Percentiles rank a stretch among this genome's conserved stretches.
phyloP scores from a whole-genome alignment of 352 stramenopile species.

The Saprolegnia diclina region DNA sequence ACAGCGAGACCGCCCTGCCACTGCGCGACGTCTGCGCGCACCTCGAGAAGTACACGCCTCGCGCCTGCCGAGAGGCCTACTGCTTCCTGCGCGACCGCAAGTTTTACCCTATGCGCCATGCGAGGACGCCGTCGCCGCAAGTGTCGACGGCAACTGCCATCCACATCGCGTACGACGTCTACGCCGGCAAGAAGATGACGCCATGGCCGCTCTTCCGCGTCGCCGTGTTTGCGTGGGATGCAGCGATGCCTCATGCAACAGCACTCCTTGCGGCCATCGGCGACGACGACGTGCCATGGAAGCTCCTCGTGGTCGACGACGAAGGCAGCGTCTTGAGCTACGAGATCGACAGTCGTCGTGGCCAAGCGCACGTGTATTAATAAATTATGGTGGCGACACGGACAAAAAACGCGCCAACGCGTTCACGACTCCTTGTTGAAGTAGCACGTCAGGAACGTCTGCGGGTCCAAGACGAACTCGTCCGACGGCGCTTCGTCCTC shows the following conservation, averaged over 20 bases:
- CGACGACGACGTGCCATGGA: constrained; percentile 35
- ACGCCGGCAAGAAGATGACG: constrained; percentile 41
- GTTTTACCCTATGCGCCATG: constrained; percentile 52
- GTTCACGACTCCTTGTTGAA: constrained; percentile 33
- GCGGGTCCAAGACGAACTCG: constrained; percentile 73
- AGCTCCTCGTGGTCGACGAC: constrained; percentile 53
- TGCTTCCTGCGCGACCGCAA: constrained; percentile 56
- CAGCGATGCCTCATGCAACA: constrained; percentile 33
- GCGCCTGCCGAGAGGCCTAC: constrained; percentile 50
- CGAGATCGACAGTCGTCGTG: constrained; percentile 32
- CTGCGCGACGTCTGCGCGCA: constrained; percentile 22
- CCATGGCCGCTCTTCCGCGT: constrained; percentile 51
- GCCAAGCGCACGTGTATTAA: constrained; percentile 22
- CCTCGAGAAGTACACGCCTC: constrained; percentile 35
- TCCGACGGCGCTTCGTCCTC: constrained; percentile 29
- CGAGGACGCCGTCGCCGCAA: constrained; percentile 28
- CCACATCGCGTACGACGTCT: constrained; percentile 22
- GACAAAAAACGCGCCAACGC: constrained; percentile 25
- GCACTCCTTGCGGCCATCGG: constrained; percentile 29
- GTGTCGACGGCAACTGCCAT: background rate
- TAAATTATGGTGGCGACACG: constrained; percentile 27
- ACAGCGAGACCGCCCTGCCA: background rate
- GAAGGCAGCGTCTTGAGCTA: constrained; percentile 61
- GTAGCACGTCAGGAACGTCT: constrained; percentile 85
- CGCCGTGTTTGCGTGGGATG: constrained; percentile 43